A percentile compares a stretch with the other conserved stretches of the same genome.
These are phyloP conservation scores for Gymnopilus junonius DNA, from an alignment of 768 basidiomycete genomes.

Conservation along the genomic window DNA sequence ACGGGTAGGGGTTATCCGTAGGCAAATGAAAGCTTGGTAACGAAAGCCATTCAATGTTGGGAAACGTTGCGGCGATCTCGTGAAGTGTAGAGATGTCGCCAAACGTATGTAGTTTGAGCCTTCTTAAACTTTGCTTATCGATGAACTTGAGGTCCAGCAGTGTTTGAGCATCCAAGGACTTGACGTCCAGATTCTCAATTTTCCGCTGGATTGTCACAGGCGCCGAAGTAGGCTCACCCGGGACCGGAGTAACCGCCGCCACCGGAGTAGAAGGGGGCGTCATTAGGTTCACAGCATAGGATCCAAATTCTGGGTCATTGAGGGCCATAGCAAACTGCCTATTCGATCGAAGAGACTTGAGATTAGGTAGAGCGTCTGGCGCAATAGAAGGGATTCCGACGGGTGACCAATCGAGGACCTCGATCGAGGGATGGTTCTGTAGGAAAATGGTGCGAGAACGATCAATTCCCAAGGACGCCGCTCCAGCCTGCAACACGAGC, in stretches of 20 bases:
- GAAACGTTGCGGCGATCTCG: constrained; percentile 40
- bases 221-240: constrained; percentile 14
- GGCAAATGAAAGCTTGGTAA: constrained; percentile 35
- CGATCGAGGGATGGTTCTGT: constrained; percentile 47
- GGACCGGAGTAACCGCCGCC: constrained; percentile 17
- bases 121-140: constrained; percentile 32
- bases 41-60: constrained; percentile 44
- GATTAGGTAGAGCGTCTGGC: constrained; percentile 42
- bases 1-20: constrained; percentile 23
- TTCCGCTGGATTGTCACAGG: constrained; percentile 26
- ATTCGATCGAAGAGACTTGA: constrained; percentile 41
- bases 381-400: constrained; percentile 37
- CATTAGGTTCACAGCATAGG: constrained; percentile 11
- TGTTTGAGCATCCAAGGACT: constrained; percentile 30
- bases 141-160: constrained; percentile 35
- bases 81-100: constrained; percentile 32
- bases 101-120: constrained; percentile 37
- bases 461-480: constrained; percentile 34
- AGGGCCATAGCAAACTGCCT: constrained; percentile 39
- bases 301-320: constrained; percentile 25
- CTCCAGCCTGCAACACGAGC: constrained; percentile 46
- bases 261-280: constrained; percentile 28
- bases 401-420: constrained; percentile 52
- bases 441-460: constrained; percentile 43
- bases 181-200: constrained; percentile 41